phyloP scores from a whole-genome alignment of 2,329 filamentous ascomycete genomes.

The Fusarium pilosicola region DNA sequence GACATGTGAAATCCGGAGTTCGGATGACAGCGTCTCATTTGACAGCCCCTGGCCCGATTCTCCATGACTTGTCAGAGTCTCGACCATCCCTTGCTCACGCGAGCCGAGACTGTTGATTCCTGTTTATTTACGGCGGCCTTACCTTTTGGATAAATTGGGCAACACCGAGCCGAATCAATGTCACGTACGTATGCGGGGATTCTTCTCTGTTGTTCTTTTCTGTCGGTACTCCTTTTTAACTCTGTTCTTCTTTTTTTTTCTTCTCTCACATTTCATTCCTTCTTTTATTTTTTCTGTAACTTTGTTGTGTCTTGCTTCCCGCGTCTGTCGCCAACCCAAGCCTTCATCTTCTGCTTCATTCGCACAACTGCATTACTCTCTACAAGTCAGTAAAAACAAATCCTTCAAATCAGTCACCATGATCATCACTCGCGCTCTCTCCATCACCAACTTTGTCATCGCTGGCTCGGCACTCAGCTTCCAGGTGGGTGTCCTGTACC shows the following conservation, averaged over 20 bases:
- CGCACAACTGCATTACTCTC: background rate
- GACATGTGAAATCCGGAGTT: conserved; percentile 36
- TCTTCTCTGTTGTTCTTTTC: conserved; percentile 6
- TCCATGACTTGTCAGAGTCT: conserved; percentile 30
- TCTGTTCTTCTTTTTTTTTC: conserved; percentile 4
- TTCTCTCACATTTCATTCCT: background rate
- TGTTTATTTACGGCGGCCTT: conserved; percentile 32
- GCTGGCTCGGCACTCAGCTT: conserved; percentile 72
- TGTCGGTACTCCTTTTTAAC: conserved; percentile 3
- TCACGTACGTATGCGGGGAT: conserved; percentile 28
- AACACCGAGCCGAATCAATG: conserved; percentile 23
- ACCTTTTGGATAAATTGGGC: conserved; percentile 33
- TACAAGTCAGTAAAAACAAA: background rate
- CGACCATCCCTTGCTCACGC: conserved; percentile 26
- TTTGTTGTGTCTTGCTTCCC: conserved; percentile 15
- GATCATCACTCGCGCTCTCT: conserved; percentile 43
- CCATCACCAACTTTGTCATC: conserved; percentile 65
- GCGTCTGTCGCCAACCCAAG: background rate
- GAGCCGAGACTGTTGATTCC: conserved; percentile 16
- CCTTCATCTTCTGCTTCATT: background rate
- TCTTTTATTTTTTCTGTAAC: background rate
- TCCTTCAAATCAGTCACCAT: conserved; percentile 23
- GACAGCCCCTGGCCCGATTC: conserved; percentile 18
- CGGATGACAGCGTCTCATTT: conserved; percentile 12
- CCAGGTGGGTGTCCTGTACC: conserved; percentile 76